Percentiles rank a stretch among this genome's conserved stretches.
These are phyloP conservation scores for Stephania japonica DNA, from an alignment of 164 flowering plant species.

Conservation along the genomic window DNA sequence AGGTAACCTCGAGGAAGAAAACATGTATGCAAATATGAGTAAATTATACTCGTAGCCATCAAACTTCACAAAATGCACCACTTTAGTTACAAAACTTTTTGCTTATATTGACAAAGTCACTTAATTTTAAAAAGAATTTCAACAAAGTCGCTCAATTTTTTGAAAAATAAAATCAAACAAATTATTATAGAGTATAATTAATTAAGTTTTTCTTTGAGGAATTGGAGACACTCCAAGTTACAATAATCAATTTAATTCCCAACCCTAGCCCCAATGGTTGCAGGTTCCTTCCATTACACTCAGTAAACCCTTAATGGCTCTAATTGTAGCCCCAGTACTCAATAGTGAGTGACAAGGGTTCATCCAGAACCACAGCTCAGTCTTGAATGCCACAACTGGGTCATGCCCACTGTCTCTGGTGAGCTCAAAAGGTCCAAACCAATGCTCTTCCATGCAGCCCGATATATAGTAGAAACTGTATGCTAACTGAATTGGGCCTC, in stretches of 20 bases:
- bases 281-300: slow-evolving; percentile 24
- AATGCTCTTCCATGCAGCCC: slow-evolving; percentile 28
- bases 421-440: slow-evolving; percentile 29
- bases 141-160: too few species aligned
- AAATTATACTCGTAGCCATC: too few species aligned
- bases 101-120: too few species aligned
- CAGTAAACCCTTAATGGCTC: slow-evolving; percentile 31
- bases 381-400: slow-evolving; percentile 25
- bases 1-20: too few species aligned
- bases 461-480: slow-evolving; percentile 42
- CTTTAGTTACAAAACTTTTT: too few species aligned
- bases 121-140: too few species aligned
- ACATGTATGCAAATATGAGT: too few species aligned
- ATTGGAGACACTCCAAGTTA: slow-evolving; percentile 25
- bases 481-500: slow-evolving; percentile 35
- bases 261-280: slow-evolving; percentile 17
- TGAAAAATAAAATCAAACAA: too few species aligned
- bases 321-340: slow-evolving; percentile 29
- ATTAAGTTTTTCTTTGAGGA: too few species aligned
- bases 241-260: slow-evolving; percentile 26
- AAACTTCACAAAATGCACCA: too few species aligned
- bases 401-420: slow-evolving; percentile 35
- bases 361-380: slow-evolving; percentile 44
- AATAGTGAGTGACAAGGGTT: slow-evolving; percentile 22
- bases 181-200: too few species aligned